Percentiles rank a stretch among this genome's conserved stretches.
Conservation (phyloP, 2,329 filamentous ascomycete species). For the Xylariaceae sp. region DNA sequence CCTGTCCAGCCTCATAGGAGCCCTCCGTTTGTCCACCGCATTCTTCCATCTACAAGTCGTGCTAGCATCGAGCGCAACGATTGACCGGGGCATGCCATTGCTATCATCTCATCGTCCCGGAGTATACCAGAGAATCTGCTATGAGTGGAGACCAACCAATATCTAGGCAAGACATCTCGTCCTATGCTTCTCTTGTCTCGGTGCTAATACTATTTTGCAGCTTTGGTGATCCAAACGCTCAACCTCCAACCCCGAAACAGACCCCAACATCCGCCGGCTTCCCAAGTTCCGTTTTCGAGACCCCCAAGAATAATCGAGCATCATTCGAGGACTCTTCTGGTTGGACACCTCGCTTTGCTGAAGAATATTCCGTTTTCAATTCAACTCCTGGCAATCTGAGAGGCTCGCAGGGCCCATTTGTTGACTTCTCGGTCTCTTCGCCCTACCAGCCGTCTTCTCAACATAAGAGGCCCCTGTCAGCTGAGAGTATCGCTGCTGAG, state of each 20-base stretch:
- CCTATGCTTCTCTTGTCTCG: slow-evolving; percentile 23
- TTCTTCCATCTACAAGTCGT: slow-evolving; percentile 9
- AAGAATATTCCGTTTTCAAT: slow-evolving; percentile 68
- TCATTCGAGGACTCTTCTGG: slow-evolving; percentile 53
- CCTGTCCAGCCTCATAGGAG: not conserved
- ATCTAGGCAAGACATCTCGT: slow-evolving; percentile 50
- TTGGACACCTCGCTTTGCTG: slow-evolving; percentile 65
- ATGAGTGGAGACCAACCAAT: slow-evolving; percentile 64
- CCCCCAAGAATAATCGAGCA: slow-evolving; percentile 52
- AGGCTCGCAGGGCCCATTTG: slow-evolving; percentile 48
- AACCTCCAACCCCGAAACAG: slow-evolving; percentile 60
- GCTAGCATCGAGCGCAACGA: not conserved
- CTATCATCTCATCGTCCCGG: slow-evolving; percentile 6
- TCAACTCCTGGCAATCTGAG: slow-evolving; percentile 62
- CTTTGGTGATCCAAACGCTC: slow-evolving; percentile 66
- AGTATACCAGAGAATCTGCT: slow-evolving; percentile 47
- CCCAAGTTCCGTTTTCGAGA: slow-evolving; percentile 60
- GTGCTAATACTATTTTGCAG: slow-evolving; percentile 41
- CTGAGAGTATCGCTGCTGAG: slow-evolving; percentile 52
- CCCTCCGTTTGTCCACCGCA: slow-evolving; percentile 1
- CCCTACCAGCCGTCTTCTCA: slow-evolving; percentile 39
- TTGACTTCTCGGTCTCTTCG: slow-evolving; percentile 46
- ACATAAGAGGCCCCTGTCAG: slow-evolving; percentile 56
- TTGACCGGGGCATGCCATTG: slow-evolving; percentile 1
- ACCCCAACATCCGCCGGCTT: slow-evolving; percentile 58